A percentile compares a stretch with the other conserved stretches of the same genome.
phyloP scores from a whole-genome alignment of 1,139 yeast species.

The Chernovozyma aurita region DNA sequence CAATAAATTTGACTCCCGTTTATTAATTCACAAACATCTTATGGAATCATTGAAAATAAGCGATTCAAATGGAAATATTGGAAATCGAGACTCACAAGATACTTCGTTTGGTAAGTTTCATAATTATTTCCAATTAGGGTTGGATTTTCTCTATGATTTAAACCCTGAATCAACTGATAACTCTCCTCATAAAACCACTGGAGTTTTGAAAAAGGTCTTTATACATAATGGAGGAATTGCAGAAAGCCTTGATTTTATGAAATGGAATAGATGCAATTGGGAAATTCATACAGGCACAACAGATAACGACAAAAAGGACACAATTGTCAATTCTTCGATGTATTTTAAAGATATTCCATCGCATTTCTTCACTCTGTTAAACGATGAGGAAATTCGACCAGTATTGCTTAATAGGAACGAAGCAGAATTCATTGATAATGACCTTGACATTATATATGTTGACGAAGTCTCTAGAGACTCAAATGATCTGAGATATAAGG shows the following conservation, averaged over 20 bases:
- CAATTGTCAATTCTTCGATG: constrained; percentile 23
- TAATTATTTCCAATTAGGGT: constrained; percentile 50
- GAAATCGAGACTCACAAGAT: constrained; percentile 9
- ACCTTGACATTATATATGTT: constrained; percentile 31
- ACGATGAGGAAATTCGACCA: constrained; percentile 23
- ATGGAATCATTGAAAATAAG: constrained; percentile 9
- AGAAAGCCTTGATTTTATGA: constrained; percentile 45
- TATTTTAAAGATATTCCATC: constrained; percentile 31
- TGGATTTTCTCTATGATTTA: constrained; percentile 49
- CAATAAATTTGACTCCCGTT: constrained; percentile 43
- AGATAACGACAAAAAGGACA: constrained; percentile 8
- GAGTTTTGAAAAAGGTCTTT: constrained; percentile 37
- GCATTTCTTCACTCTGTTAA: constrained; percentile 13
- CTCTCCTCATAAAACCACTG: constrained; percentile 16
- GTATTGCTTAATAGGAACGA: constrained; percentile 48
- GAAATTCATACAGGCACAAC: constrained; percentile 15
- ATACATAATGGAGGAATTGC: constrained; percentile 49
- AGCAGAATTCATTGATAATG: constrained; percentile 41
- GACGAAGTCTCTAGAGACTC: constrained; percentile 10
- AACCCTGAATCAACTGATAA: constrained; percentile 14
- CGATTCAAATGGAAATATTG: constrained; percentile 6
- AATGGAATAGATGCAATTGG: constrained; percentile 47
- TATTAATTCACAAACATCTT: constrained; percentile 36
- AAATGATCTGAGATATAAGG: background rate
- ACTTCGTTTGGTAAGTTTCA: constrained; percentile 40